A percentile compares a stretch with the other conserved stretches of the same genome.
phyloP scores from a whole-genome alignment of 352 stramenopile species.

The Plasmopara viticola region DNA sequence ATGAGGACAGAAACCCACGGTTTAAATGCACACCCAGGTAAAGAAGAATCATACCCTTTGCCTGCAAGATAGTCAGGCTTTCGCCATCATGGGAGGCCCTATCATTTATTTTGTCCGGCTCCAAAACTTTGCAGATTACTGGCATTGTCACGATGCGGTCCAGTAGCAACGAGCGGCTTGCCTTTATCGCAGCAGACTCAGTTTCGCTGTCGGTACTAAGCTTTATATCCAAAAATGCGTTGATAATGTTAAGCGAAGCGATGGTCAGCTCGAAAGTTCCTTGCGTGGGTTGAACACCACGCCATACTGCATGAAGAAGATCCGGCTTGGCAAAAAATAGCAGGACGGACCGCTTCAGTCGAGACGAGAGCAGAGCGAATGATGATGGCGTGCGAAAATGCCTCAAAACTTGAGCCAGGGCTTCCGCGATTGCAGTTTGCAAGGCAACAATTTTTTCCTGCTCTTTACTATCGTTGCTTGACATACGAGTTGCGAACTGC shows the following conservation, averaged over 20 bases:
- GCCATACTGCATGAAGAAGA: constrained; percentile 38
- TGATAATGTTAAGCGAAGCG: constrained; percentile 61
- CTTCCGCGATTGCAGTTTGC: constrained; percentile 38
- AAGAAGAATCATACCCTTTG: constrained; percentile 60
- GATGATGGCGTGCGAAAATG: constrained; percentile 34
- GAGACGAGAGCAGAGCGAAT: constrained; percentile 14
- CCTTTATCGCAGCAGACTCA: constrained; percentile 26
- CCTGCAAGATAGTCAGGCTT: constrained; percentile 30
- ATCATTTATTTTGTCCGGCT: constrained; percentile 1
- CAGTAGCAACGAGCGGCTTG: constrained; percentile 29
- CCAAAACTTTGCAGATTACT: constrained; percentile 26
- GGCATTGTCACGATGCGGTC: constrained; percentile 30
- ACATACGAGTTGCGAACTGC: constrained; percentile 5
- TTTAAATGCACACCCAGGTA: constrained; percentile 52
- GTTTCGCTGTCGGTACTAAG: constrained; percentile 18
- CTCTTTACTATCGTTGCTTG: constrained; percentile 5
- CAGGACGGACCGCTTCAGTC: constrained; percentile 28
- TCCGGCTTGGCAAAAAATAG: constrained; percentile 32
- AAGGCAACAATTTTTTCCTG: constrained; percentile 14
- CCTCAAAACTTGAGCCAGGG: constrained; percentile 46
- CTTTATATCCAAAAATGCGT: constrained; percentile 50
- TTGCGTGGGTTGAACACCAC: constrained; percentile 18
- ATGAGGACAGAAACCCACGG: constrained; percentile 28
- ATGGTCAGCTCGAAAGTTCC: constrained; percentile 29
- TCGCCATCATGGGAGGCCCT: constrained; percentile 1